Evolutionary conservation across 306 rosid genomes (phyloP).

Genomic region (Castanea sativa): DNA sequence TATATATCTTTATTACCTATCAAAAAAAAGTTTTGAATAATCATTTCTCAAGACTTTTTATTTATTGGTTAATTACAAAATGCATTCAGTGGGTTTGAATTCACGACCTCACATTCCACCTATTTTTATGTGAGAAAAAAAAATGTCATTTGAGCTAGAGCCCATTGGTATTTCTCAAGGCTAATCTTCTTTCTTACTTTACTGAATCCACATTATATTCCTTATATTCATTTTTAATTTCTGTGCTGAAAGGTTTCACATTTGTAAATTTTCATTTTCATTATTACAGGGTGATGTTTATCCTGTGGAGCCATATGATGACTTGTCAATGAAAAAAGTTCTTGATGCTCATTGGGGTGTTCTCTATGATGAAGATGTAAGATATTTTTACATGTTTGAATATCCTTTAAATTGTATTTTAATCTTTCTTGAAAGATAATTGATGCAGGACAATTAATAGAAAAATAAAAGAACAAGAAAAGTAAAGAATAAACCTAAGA

Average conservation of each 20-base stretch:
- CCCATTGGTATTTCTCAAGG: not conserved
- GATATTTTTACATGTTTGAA: slow-evolving; percentile 10
- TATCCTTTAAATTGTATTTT: slow-evolving; percentile 1
- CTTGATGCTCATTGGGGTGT: slow-evolving; percentile 70
- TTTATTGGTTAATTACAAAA: not conserved
- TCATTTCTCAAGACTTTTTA: not conserved
- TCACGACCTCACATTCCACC: too few species aligned
- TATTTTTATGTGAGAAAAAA: too few species aligned
- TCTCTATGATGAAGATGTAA: slow-evolving; percentile 56
- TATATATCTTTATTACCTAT: too few species aligned
- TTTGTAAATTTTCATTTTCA: not conserved
- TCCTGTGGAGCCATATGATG: slow-evolving; percentile 53
- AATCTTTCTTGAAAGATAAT: not conserved
- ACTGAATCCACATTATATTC: not conserved
- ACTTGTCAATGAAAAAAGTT: slow-evolving; percentile 31
- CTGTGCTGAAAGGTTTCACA: not conserved
- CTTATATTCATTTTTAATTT: not conserved
- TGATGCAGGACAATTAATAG: too few species aligned
- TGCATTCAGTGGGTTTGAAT: too few species aligned
- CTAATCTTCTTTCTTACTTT: not conserved
- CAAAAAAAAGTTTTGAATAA: too few species aligned
- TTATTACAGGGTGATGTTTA: slow-evolving; percentile 59
- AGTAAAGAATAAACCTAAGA: too few species aligned
- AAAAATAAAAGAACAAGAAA: too few species aligned
- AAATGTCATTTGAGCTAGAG: too few species aligned